Evolutionary conservation across 768 basidiomycete species (phyloP).

Genomic region (Galerina sulciceps): DNA sequence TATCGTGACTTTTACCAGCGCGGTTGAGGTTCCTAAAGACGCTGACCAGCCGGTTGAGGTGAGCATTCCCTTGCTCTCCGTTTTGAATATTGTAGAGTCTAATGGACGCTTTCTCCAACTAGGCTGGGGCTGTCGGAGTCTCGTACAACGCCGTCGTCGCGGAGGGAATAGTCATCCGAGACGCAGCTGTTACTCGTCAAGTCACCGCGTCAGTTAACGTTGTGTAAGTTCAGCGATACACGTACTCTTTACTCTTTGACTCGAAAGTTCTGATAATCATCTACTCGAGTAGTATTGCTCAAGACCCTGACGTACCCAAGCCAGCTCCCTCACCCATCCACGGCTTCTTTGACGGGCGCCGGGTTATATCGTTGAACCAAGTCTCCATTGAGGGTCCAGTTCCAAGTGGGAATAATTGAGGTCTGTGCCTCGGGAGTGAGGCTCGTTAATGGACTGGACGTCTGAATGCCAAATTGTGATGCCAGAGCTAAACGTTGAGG

Average conservation of each 20-base stretch:
- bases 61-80: background rate
- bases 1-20: conserved; percentile 29
- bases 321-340: conserved; percentile 18
- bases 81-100: background rate
- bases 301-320: conserved; percentile 21
- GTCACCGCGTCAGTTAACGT: conserved; percentile 42
- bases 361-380: conserved; percentile 22
- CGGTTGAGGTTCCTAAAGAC: conserved; percentile 32
- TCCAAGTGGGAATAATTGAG: background rate
- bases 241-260: background rate
- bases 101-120: background rate
- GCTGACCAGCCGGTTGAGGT: conserved; percentile 16
- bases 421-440: background rate
- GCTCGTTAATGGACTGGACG: no score
- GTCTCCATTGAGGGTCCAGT: conserved; percentile 12
- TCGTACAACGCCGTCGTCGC: conserved; percentile 41
- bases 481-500: no score
- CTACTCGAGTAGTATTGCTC: conserved; percentile 14
- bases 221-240: conserved; percentile 36
- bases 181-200: conserved; percentile 32
- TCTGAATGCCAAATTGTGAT: no score
- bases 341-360: conserved; percentile 22
- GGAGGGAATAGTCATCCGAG: conserved; percentile 35
- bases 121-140: conserved; percentile 33
- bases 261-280: background rate